Conservation (phyloP, 1,284 basidiomycete species). For the Ustilago esculenta region DNA sequence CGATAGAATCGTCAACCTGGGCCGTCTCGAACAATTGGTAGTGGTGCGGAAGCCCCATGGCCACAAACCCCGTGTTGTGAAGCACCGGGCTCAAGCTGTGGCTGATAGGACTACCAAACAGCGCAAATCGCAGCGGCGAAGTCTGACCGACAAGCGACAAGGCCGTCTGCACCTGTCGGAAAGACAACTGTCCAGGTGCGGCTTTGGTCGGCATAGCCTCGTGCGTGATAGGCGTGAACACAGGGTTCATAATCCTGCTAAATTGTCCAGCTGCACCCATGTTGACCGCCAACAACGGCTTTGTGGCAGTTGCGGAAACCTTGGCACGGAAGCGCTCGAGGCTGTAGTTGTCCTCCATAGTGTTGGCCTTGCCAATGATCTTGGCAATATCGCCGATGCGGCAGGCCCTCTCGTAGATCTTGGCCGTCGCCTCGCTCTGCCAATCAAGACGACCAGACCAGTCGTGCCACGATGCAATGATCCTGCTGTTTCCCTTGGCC, state of each 20-base stretch:
- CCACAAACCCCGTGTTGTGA: constrained; percentile 87
- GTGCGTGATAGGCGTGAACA: constrained; percentile 90
- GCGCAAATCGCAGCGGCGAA: constrained; percentile 78
- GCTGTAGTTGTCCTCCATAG: constrained; percentile 80
- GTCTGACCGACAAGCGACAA: constrained; percentile 82
- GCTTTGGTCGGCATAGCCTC: constrained; percentile 79
- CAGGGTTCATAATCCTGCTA: constrained; percentile 80
- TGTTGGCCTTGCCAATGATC: constrained; percentile 84
- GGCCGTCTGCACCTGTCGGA: constrained; percentile 83
- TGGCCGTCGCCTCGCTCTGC: constrained; percentile 75
- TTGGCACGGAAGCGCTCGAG: constrained; percentile 78
- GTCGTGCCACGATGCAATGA: constrained; percentile 95
- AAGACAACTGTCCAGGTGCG: constrained; percentile 91
- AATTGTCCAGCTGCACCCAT: constrained; percentile 90
- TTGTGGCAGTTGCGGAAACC: constrained; percentile 62
- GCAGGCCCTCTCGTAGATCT: constrained; percentile 47
- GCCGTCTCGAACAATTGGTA: constrained; percentile 76
- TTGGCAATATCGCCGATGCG: constrained; percentile 84
- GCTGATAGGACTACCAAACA: constrained; percentile 88
- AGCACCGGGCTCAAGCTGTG: constrained; percentile 91
- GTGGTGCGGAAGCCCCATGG: constrained; percentile 78
- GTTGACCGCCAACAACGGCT: constrained; percentile 90
- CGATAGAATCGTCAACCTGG: constrained; percentile 75
- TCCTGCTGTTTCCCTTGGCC: constrained; percentile 77
- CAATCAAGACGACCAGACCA: constrained; percentile 87